These are phyloP conservation scores for Micractinium conductrix DNA, from an alignment of 139 green algal species.

Conservation along the genomic window DNA sequence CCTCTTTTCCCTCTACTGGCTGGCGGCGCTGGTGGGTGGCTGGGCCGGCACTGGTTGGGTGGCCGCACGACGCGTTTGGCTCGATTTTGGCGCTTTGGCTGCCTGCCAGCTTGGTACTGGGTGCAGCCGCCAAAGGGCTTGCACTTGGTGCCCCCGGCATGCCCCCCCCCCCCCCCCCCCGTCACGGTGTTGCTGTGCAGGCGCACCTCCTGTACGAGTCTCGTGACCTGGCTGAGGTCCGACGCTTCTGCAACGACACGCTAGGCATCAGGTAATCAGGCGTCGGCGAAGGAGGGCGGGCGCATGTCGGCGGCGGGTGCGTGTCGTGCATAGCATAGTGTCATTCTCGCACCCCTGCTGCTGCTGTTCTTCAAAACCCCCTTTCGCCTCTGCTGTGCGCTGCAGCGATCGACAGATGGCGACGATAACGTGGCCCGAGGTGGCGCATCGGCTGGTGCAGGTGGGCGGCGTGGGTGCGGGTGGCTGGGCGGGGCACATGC, in stretches of 20 bases:
- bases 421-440: slow-evolving; percentile 86
- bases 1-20: slow-evolving; percentile 68
- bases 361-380: too few relatives aligned
- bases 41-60: neutral
- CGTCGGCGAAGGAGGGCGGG: too few relatives aligned
- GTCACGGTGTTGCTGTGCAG: neutral
- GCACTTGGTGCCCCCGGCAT: neutral
- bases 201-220: slow-evolving; percentile 64
- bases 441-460: slow-evolving; percentile 84
- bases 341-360: too few relatives aligned
- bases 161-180: neutral
- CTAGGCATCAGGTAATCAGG: slow-evolving; percentile 76
- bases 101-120: too few relatives aligned
- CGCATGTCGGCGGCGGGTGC: too few relatives aligned
- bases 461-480: neutral
- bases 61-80: neutral
- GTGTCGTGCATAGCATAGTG: too few relatives aligned
- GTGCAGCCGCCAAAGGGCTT: neutral
- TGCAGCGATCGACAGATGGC: slow-evolving; percentile 67
- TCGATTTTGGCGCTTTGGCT: too few relatives aligned
- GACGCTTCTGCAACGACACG: slow-evolving; percentile 71
- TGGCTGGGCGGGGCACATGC: too few relatives aligned
- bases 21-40: slow-evolving; percentile 42
- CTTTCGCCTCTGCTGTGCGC: too few relatives aligned
- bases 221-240: slow-evolving; percentile 62